A percentile compares a stretch with the other conserved stretches of the same genome.
phyloP scores from a whole-genome alignment of 257 asterid species.

The Gardenia jasminoides region DNA sequence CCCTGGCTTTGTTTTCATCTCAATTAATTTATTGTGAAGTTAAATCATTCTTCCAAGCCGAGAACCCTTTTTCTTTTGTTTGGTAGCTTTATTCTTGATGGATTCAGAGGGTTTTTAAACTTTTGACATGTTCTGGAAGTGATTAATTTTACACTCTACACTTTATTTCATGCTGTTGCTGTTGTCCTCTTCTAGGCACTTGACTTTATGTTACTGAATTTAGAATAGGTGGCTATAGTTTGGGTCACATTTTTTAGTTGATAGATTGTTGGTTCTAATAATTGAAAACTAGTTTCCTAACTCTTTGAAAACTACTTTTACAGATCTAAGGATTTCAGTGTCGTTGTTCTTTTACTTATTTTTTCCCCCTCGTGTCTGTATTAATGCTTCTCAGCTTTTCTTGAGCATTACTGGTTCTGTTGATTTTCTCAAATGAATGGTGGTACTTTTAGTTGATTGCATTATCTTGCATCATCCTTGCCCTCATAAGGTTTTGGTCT shows the following conservation, averaged over 20 bases:
- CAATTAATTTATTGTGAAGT: not conserved
- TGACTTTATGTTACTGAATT: not conserved
- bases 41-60: not conserved
- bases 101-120: not conserved
- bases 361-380: not conserved
- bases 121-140: not conserved
- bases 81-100: not conserved
- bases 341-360: not conserved
- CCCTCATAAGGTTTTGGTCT: not conserved
- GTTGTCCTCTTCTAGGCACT: not conserved
- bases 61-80: not conserved
- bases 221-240: not conserved
- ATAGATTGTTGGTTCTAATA: not conserved
- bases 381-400: not conserved
- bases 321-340: not conserved
- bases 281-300: not conserved
- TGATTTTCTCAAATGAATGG: not conserved
- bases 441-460: not conserved
- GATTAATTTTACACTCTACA: not conserved
- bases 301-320: not conserved
- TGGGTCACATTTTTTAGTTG: not conserved
- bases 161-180: not conserved
- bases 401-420: not conserved
- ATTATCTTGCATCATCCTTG: not conserved
- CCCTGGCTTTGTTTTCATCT: conserved; percentile 10